Evolutionary conservation across 495 filamentous ascomycete genomes (phyloP).

Genomic region (Baudoinia panamericana): DNA sequence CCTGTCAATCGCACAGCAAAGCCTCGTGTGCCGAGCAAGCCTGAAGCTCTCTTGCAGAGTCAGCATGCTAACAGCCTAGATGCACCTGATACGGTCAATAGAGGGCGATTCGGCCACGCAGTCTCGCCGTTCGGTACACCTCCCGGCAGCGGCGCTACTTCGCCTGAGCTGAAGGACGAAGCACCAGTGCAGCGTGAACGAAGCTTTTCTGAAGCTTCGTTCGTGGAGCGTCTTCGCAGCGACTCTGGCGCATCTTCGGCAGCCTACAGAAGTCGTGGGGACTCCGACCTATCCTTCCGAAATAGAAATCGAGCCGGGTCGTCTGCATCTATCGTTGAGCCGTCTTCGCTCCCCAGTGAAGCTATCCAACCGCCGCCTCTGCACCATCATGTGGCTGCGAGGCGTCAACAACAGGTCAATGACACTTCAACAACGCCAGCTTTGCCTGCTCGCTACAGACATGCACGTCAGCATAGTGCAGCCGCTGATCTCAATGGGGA

Average conservation of each 20-base stretch:
- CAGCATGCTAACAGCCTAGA: no score
- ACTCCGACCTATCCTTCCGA: constrained; percentile 12
- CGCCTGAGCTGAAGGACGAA: constrained; percentile 33
- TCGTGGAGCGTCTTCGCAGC: constrained; percentile 10
- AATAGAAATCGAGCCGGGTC: constrained; percentile 9
- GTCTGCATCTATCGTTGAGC: constrained; percentile 14
- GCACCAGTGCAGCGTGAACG: constrained; percentile 22
- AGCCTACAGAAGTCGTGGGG: constrained; percentile 2
- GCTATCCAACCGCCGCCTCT: constrained; percentile 9
- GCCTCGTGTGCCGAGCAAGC: constrained; percentile 52
- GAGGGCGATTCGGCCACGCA: no score
- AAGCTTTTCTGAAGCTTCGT: constrained; percentile 12
- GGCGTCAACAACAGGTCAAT: constrained; percentile 10
- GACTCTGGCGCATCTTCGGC: constrained; percentile 10
- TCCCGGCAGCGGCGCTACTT: constrained; percentile 59
- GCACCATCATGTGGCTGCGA: constrained; percentile 7
- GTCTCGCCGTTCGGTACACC: constrained; percentile 86
- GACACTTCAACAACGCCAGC: constrained; percentile 8
- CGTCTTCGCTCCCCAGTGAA: constrained; percentile 8
- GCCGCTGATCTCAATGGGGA: constrained; percentile 14
- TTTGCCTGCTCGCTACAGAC: constrained; percentile 14
- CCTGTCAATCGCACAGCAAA: constrained; percentile 73
- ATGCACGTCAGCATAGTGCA: neutral
- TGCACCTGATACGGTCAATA: no score
- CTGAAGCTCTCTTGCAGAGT: constrained; percentile 25